Conservation (phyloP, 306 rosid genomes). For the Quercus dentata region DNA sequence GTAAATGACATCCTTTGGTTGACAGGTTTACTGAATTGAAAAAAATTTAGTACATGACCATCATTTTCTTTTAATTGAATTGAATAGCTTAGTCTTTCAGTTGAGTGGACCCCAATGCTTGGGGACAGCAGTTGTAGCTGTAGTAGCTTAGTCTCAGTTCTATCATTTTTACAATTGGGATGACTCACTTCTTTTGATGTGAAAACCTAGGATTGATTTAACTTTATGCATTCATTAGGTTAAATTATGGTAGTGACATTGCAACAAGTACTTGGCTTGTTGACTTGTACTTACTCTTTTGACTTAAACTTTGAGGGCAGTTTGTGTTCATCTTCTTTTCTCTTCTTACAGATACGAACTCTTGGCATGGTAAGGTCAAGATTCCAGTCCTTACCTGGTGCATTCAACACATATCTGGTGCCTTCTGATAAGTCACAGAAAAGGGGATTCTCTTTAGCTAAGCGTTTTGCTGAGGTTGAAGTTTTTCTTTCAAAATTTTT, state of each 20-base stretch:
- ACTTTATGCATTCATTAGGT: conserved; percentile 5
- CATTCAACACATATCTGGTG: conserved; percentile 87
- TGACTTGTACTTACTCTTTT: not conserved
- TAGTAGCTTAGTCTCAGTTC: not conserved
- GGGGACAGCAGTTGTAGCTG: too few species aligned
- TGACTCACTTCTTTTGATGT: not conserved
- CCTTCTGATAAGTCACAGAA: conserved; percentile 80
- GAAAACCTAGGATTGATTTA: conserved; percentile 14
- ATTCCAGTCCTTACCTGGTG: conserved; percentile 95
- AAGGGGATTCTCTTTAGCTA: conserved; percentile 72
- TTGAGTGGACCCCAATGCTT: too few species aligned
- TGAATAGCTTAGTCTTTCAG: conserved; percentile 12
- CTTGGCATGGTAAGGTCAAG: conserved; percentile 91
- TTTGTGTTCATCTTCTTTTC: conserved; percentile 20
- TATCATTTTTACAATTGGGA: conserved; percentile 8
- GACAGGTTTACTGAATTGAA: not conserved
- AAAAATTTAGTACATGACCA: not conserved
- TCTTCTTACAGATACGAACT: conserved; percentile 74
- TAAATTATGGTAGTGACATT: conserved; percentile 3
- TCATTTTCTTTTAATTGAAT: conserved; percentile 17
- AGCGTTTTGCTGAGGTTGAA: conserved; percentile 82
- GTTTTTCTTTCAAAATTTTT: conserved; percentile 6
- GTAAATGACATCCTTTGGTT: conserved; percentile 1
- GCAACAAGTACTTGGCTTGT: not conserved
- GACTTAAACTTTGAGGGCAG: not conserved